Evolutionary conservation across 495 filamentous ascomycete species (phyloP), one percentile per base, ranked within the genome.

Genomic region (Penicillium nucicola): DNA sequence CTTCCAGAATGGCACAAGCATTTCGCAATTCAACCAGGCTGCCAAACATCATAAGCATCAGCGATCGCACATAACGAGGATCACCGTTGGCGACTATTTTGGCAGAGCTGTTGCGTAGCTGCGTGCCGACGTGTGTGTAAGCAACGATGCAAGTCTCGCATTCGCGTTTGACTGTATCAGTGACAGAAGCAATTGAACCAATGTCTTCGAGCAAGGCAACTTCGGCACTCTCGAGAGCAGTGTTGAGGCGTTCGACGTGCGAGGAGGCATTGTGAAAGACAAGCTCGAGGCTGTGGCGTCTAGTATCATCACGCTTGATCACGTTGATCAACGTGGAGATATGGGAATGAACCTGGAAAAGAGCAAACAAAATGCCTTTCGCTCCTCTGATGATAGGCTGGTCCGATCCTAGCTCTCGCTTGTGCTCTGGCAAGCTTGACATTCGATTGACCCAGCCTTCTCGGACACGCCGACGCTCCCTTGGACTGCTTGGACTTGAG

Each of bases 281-380:
- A 33, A 88, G 79, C 58, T 91, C 88, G 9, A 93, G 78, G 49
- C 81, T 86, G 36, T 86, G 85, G 23, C 86, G 78, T 56, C 84
- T 82, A 0, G 80, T 74, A 14, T 84, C 79, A 32, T 81, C 82
- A 19, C 87, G 82, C 49, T 82, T 83, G 39, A 87, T 80, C 38
- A 93, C 74, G 51, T 83, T 81, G 51, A 87, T 84, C 47, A 95
- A 68, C 35, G 81, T 84, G 46, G 85, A 82, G 53, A 91, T 84
- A 65, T 86, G 81, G 7, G 84, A 84, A 57, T 92, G 86, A 25
- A 93, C 77, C 57, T 92, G 88, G 52, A 86, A 85, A 34, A 96
- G 77, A 18, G 91, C 84, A 60, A 92, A 95, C 3, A 95, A 75
- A 17, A 97, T 85, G n/a, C 88, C 87, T 60, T 90, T 92, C 5